These are phyloP conservation scores for Gossypium stocksii DNA, from an alignment of 345 rosid species.

Conservation along the genomic window DNA sequence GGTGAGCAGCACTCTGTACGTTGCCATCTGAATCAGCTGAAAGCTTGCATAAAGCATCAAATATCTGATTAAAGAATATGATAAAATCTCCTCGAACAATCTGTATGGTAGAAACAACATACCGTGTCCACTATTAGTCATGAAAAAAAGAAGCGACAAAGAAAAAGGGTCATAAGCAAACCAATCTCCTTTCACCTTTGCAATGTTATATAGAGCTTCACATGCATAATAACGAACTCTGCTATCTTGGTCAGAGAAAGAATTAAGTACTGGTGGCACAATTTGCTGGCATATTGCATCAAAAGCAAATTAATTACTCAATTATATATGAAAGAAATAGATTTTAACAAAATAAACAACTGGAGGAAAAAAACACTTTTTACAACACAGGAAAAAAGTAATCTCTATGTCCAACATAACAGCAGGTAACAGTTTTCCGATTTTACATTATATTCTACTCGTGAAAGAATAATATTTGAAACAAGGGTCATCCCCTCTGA, in stretches of 20 bases:
- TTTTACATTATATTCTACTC: constrained; percentile 1
- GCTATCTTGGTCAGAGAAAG: constrained; percentile 94
- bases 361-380: background rate
- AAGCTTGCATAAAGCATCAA: constrained; percentile 96
- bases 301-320: constrained; percentile 16
- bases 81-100: constrained; percentile 98
- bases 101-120: constrained; percentile 37
- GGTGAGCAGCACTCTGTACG: constrained; percentile 99
- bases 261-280: constrained; percentile 86
- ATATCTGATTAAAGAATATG: constrained; percentile 85
- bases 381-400: background rate
- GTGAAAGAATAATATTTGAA: background rate
- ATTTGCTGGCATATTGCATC: constrained; percentile 62
- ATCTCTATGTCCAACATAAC: constrained; percentile 1
- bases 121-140: constrained; percentile 8
- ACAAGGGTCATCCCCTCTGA: background rate
- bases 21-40: constrained; percentile 94
- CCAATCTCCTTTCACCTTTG: constrained; percentile 53
- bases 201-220: constrained; percentile 97
- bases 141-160: background rate
- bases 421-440: background rate
- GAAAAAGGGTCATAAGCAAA: background rate
- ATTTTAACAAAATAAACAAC: background rate
- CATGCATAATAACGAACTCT: constrained; percentile 99
- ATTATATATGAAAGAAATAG: constrained; percentile 1